Base-by-base conservation (phyloP, 805 yeast species). In the Sugiyamaella smithiae region DNA sequence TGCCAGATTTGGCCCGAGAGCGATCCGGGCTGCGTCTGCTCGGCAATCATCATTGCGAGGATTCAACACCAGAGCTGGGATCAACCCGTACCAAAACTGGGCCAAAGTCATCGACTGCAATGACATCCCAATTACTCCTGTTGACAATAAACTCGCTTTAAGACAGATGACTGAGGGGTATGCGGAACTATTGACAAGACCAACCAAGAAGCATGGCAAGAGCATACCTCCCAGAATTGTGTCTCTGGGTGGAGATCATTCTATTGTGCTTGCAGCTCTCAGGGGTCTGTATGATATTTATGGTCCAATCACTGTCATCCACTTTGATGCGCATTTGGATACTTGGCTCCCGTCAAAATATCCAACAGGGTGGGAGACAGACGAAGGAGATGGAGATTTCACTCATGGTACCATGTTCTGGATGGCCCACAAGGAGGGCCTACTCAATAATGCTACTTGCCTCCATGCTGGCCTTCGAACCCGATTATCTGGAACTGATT, bases 321-420 rank as follows among this genome's bases (percentile, higher is more conserved):
- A 87, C 66, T 85, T 87, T 57, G 95, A 87, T 62, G 91, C 93
- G 11, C 95, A 86, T 67, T 73, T 86, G 56, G 95, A 87, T 64
- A 86, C 95, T 4, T 87, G 95, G 95, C 68, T 80, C 35, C 93
- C 95, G 8, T 72, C 76, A 45, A 82, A 82, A 60, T 85, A 85
- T 60, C 91, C 93, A 20, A 69, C 80, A 77, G 89, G 91, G 64
- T 81, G 54, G 93, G 88, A 22, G 71, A 77, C 51, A 76, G 81
- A 62, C 79, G 81, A 60, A 85, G 57, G 87, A 28, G 70, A 79
- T 14, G 77, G 73, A 59, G 80, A 81, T 43, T 76, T 84, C 65
- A 87, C 85, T 36, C 95, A 87, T 61, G 95, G 95, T 4, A 82
- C 93, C 5, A 85, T 87, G 90, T 72, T 87, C 32, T 86, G 93